phyloP scores from a whole-genome alignment of 2,329 filamentous ascomycete genomes.

The Pezicula rhizophila region DNA sequence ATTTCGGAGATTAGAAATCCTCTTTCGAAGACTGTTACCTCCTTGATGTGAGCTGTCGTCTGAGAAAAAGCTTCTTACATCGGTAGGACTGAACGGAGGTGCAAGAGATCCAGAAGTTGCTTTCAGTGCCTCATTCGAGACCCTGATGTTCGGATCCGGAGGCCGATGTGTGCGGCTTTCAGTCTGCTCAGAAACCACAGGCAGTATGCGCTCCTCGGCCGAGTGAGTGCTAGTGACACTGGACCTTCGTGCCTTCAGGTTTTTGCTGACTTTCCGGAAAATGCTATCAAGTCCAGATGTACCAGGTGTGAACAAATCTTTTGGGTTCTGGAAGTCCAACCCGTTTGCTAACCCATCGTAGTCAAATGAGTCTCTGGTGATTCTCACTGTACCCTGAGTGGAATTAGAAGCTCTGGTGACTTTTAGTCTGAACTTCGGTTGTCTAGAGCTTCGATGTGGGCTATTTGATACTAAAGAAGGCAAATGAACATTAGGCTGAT shows the following conservation, averaged over 20 bases:
- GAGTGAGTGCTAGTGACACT: slow-evolving; percentile 14
- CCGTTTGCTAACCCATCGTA: slow-evolving; percentile 11
- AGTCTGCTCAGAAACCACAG: neutral
- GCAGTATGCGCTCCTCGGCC: neutral
- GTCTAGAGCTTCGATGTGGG: slow-evolving; percentile 7
- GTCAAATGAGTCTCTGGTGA: slow-evolving; percentile 18
- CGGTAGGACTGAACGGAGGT: slow-evolving; percentile 16
- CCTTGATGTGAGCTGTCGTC: slow-evolving; percentile 30
- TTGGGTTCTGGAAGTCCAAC: slow-evolving; percentile 21
- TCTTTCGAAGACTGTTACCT: slow-evolving; percentile 17
- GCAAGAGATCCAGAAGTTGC: slow-evolving; percentile 5
- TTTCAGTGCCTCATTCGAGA: slow-evolving; percentile 5
- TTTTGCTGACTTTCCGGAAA: slow-evolving; percentile 23
- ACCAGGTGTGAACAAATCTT: slow-evolving; percentile 26
- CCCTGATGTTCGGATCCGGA: neutral
- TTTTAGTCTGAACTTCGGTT: slow-evolving; percentile 23
- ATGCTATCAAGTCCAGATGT: slow-evolving; percentile 20
- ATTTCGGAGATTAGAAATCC: slow-evolving; percentile 21
- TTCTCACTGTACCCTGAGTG: slow-evolving; percentile 21
- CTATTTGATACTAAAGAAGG: slow-evolving; percentile 2
- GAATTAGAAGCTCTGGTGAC: slow-evolving; percentile 23
- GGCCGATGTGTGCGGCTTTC: neutral
- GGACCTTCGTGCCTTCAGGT: slow-evolving; percentile 19
- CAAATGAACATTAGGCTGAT: slow-evolving; percentile 5
- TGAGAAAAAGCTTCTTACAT: slow-evolving; percentile 31